A percentile compares a stretch with the other conserved stretches of the same genome.
These are phyloP conservation scores for Taphrina confusa DNA, from an alignment of 1,139 yeast species.

Conservation along the genomic window DNA sequence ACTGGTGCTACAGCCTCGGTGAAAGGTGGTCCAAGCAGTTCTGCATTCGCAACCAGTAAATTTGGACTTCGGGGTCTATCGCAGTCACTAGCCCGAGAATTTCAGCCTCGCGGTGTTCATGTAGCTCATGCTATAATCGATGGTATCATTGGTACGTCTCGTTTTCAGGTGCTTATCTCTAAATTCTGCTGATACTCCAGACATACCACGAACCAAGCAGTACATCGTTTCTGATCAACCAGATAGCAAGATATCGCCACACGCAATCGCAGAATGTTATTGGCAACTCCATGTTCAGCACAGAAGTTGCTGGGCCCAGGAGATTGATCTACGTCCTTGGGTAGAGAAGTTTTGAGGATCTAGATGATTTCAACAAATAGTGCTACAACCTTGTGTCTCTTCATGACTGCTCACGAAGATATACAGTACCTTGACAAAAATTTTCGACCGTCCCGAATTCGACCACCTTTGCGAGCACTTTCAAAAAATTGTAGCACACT, in stretches of 20 bases:
- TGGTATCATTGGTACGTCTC: constrained; percentile 37
- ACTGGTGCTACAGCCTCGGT: constrained; percentile 40
- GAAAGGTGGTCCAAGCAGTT: constrained; percentile 38
- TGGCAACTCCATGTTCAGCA: constrained; percentile 39
- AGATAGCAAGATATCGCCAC: constrained; percentile 37
- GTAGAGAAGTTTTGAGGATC: constrained; percentile 37
- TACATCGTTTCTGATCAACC: constrained; percentile 25
- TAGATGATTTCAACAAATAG: too few relatives aligned
- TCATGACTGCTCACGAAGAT: too few relatives aligned
- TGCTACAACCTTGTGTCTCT: too few relatives aligned
- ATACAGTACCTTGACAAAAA: too few relatives aligned
- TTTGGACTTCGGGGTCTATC: constrained; percentile 38
- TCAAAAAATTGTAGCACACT: too few relatives aligned
- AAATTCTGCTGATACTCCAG: not conserved
- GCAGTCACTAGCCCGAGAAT: constrained; percentile 38
- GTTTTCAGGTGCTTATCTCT: too few relatives aligned
- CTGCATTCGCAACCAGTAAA: constrained; percentile 37
- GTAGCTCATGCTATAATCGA: constrained; percentile 39
- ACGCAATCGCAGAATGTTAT: constrained; percentile 37
- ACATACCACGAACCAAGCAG: constrained; percentile 19
- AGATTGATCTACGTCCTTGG: constrained; percentile 39
- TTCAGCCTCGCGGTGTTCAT: constrained; percentile 38
- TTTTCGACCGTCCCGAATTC: too few relatives aligned
- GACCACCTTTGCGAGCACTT: too few relatives aligned
- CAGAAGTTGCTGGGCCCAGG: constrained; percentile 38